These are phyloP conservation scores for Emericellopsis cladophorae DNA, from an alignment of 2,329 filamentous ascomycete genomes.

Conservation along the genomic window DNA sequence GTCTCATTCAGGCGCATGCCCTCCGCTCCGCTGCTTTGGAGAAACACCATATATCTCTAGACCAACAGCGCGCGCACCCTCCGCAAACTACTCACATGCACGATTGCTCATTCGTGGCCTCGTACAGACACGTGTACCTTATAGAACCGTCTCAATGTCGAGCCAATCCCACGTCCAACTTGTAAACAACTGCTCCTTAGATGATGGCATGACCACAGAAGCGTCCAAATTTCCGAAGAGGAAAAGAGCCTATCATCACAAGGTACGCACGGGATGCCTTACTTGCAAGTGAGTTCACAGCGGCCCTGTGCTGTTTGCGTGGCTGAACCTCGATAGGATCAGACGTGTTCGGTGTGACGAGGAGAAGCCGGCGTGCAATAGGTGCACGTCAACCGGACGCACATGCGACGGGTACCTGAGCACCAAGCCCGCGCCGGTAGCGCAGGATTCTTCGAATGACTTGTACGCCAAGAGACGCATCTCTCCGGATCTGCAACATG, in stretches of 20 bases:
- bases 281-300: not conserved
- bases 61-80: no score
- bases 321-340: constrained; percentile 11
- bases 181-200: no score
- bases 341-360: constrained; percentile 23
- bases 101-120: no score
- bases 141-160: no score
- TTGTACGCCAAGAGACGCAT: not conserved
- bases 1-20: no score
- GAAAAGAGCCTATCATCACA: not conserved
- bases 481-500: not conserved
- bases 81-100: no score
- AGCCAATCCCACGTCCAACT: no score
- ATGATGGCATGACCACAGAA: no score
- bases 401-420: constrained; percentile 20
- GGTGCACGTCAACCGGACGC: constrained; percentile 12
- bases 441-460: not conserved
- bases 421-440: constrained; percentile 3
- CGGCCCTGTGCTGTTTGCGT: not conserved
- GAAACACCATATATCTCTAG: no score
- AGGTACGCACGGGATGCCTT: not conserved
- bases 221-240: not conserved
- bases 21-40: no score
- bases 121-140: no score
- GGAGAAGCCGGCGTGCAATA: constrained; percentile 14